Evolutionary conservation across 768 basidiomycete genomes (phyloP), one percentile per base, ranked within the genome.

Genomic region (Polyporus arcularius): DNA sequence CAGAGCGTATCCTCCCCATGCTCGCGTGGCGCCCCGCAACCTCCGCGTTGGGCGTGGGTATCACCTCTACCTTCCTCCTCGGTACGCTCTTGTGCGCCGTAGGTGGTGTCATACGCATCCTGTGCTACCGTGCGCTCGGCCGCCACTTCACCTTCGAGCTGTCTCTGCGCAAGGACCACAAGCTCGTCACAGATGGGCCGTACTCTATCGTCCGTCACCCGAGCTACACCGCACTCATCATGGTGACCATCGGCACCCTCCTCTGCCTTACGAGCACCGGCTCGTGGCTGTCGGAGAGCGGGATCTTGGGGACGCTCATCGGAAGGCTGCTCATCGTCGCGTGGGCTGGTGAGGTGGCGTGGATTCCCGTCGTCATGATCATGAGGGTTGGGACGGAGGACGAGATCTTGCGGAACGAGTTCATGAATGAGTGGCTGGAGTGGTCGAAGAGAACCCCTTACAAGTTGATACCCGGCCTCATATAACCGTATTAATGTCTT

Each of bases 131-230:
- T 46, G 46, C 61, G 4, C 61, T 69, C 31, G 68, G 66, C 1
- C 45, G 41, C 30, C 47, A 62, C 51, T 69, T 68, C 62, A 69
- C 68, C 14, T 67, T 66, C 65, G 54, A 66, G 43, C 61, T 68
- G 45, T 55, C 64, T 16, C 42, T 66, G n/a, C 56, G 60, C 8
- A 52, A 48, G 30, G 42, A 60, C 51, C 68, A 69, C 53, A 53
- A 54, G 47, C 55, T 69, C 42, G 58, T 69, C 47, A 68, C 59
- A 6, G 48, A 42, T 46, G 67, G 67, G n/a, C 65, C 65, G 30
- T 69, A 69, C 61, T 43, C 57, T 6, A 40, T 61, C 54, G 64
- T 69, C 6, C 68, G 68, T 35, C 67, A 69, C 57, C 68, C 65
- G 39, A 62, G 62, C 54, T 69, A 69, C 55, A 65, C 67, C 10